Conservation (phyloP, 2,329 filamentous ascomycete genomes). For the Fusarium sp. region DNA sequence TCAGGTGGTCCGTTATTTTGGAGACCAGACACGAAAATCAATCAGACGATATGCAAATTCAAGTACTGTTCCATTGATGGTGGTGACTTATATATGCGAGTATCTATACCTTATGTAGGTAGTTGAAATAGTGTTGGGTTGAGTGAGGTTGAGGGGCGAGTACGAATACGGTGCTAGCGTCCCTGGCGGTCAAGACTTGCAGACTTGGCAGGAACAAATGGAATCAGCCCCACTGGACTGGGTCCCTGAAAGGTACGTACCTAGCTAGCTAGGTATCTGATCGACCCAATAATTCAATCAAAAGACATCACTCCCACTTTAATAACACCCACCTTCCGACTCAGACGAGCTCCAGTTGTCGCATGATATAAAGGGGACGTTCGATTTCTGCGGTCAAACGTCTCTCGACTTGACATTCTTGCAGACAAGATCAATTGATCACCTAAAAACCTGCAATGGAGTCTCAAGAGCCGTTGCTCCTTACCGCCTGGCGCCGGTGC, state of each 20-base stretch:
- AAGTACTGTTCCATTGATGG: not conserved
- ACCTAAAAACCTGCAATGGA: constrained; percentile 34
- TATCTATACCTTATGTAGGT: no score
- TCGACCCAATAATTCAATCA: not conserved
- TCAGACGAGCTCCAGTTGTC: constrained; percentile 19
- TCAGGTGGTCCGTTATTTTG: constrained; percentile 49
- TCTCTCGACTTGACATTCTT: not conserved
- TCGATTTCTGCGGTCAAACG: not conserved
- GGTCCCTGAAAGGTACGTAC: constrained; percentile 26
- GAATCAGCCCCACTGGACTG: constrained; percentile 27
- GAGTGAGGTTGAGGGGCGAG: constrained; percentile 23
- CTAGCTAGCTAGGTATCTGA: constrained; percentile 8
- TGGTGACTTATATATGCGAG: constrained; percentile 8
- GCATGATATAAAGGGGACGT: constrained; percentile 39
- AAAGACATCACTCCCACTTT: constrained; percentile 28
- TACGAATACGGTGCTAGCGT: constrained; percentile 43
- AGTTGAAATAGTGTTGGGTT: not conserved
- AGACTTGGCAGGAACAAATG: constrained; percentile 39
- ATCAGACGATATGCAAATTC: constrained; percentile 44
- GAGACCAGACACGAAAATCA: constrained; percentile 47
- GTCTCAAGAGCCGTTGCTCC: constrained; percentile 34
- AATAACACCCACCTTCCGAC: constrained; percentile 19
- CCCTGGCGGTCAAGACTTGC: constrained; percentile 13
- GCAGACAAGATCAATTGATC: constrained; percentile 1
- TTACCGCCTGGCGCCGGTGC: constrained; percentile 40